Evolutionary conservation across 139 green algal species (phyloP).

Genomic region (Tetradesmus lagerheimii): DNA sequence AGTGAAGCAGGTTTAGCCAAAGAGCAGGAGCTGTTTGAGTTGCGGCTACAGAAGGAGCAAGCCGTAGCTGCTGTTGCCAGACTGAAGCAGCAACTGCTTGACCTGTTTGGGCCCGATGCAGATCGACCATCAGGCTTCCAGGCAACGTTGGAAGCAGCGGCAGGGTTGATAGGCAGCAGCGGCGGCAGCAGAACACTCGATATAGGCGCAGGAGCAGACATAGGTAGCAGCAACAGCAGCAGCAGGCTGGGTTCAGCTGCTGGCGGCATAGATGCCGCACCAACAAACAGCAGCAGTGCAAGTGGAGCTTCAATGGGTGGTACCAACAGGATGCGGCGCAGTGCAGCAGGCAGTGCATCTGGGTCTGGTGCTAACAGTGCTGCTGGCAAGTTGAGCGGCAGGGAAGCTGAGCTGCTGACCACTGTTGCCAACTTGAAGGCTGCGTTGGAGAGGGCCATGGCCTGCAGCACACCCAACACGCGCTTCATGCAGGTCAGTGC

Average conservation of each 20-base stretch:
- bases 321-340: not conserved
- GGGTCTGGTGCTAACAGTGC: not conserved
- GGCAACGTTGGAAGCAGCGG: not conserved
- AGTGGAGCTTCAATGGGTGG: not conserved
- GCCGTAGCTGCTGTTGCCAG: slow-evolving; percentile 59
- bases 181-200: not conserved
- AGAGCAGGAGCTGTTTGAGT: slow-evolving; percentile 60
- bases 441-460: slow-evolving; percentile 75
- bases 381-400: slow-evolving; percentile 18
- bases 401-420: slow-evolving; percentile 77
- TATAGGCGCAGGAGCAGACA: not conserved
- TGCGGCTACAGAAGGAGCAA: slow-evolving; percentile 67
- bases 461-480: slow-evolving; percentile 69
- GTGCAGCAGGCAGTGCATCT: not conserved
- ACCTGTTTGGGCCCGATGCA: slow-evolving; percentile 56
- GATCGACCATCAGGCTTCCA: not conserved
- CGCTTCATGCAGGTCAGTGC: slow-evolving; percentile 83
- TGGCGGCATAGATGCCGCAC: slow-evolving; percentile 15
- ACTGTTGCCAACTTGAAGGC: slow-evolving; percentile 76
- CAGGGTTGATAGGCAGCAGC: not conserved
- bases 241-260: not conserved
- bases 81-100: slow-evolving; percentile 56
- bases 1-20: not conserved
- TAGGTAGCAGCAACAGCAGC: not conserved
- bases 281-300: not conserved